phyloP scores from a whole-genome alignment of 768 basidiomycete species.

The Tephrocybe sp. region DNA sequence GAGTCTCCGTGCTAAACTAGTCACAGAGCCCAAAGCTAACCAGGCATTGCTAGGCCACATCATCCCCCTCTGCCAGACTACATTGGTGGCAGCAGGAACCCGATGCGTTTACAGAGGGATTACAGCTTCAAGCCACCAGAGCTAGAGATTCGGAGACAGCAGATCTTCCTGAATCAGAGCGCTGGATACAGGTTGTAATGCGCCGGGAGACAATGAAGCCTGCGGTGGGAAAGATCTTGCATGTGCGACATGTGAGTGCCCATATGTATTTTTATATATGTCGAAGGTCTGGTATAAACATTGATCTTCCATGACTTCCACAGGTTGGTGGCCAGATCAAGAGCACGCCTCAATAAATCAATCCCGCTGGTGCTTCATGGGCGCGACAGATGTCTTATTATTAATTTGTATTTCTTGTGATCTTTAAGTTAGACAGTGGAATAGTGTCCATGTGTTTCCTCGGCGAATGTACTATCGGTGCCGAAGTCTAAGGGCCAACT shows the following conservation, averaged over 20 bases:
- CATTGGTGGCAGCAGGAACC: not conserved
- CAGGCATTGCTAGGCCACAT: conserved; percentile 26
- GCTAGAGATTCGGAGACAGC: conserved; percentile 10
- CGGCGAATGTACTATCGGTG: no score
- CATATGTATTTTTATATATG: not conserved
- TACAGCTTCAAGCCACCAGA: conserved; percentile 12
- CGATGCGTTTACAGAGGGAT: conserved; percentile 10
- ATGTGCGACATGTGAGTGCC: conserved; percentile 14
- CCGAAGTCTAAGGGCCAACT: no score
- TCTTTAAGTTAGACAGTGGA: no score
- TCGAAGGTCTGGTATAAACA: not conserved
- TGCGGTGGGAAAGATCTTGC: conserved; percentile 27
- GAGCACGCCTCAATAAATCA: conserved; percentile 1
- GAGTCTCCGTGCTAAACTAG: no score
- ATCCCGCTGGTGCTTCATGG: not conserved
- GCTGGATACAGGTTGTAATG: conserved; percentile 30
- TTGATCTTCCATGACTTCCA: not conserved
- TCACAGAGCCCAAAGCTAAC: no score
- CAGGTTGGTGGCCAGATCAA: not conserved
- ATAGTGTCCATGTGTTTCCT: no score
- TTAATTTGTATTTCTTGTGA: no score
- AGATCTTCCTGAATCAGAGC: conserved; percentile 12
- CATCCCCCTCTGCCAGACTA: conserved; percentile 20
- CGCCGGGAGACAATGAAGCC: conserved; percentile 26
- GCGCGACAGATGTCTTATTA: not conserved